Percentiles rank a stretch among this genome's conserved stretches.
Conservation (phyloP, 2,329 filamentous ascomycete species). For the Xylariaceae sp. region DNA sequence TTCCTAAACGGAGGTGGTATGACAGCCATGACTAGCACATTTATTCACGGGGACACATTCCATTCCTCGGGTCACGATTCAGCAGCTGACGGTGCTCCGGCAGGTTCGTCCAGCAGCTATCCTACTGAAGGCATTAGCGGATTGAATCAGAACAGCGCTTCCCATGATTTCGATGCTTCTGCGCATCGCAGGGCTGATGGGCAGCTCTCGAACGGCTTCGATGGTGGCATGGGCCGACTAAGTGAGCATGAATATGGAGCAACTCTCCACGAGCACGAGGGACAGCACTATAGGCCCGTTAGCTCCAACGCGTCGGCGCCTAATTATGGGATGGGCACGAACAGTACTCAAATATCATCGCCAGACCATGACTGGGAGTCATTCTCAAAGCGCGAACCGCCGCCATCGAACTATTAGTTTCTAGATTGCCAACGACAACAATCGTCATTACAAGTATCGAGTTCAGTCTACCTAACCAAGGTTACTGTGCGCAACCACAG, state of each 20-base stretch:
- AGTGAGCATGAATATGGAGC: not conserved
- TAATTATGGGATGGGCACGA: not conserved
- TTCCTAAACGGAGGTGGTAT: slow-evolving; percentile 14
- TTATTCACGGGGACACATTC: slow-evolving; percentile 16
- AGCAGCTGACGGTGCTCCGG: slow-evolving; percentile 1
- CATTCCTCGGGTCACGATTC: slow-evolving; percentile 11
- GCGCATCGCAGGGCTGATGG: not conserved
- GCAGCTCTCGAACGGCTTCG: not conserved
- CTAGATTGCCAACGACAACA: no score
- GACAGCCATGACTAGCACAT: slow-evolving; percentile 10
- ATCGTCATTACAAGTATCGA: no score
- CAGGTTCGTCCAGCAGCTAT: slow-evolving; percentile 1
- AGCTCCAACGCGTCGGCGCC: no score
- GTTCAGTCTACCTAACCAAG: no score
- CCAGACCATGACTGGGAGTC: no score
- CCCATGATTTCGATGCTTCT: not conserved
- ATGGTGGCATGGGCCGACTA: not conserved
- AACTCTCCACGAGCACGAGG: not conserved
- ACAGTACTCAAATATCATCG: not conserved
- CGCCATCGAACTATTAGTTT: no score
- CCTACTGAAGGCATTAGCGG: not conserved
- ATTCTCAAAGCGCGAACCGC: no score
- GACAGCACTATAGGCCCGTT: not conserved
- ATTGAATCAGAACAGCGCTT: not conserved
- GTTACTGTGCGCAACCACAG: no score